These are phyloP conservation scores for Colletotrichum lupini DNA, from an alignment of 2,329 filamentous ascomycete genomes.

Conservation along the genomic window DNA sequence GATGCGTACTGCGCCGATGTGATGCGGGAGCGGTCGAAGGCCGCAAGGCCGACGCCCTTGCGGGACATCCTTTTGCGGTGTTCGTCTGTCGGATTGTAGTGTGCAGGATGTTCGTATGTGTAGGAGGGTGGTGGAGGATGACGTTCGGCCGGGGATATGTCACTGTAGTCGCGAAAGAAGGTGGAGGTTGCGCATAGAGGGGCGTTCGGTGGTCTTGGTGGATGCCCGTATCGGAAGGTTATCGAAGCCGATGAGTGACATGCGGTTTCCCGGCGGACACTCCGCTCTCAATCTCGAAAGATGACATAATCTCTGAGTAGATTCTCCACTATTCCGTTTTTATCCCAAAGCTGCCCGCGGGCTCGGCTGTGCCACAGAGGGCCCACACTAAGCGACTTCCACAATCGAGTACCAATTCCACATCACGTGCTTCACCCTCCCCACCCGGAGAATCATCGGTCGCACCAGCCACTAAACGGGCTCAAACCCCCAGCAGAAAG, in stretches of 20 bases:
- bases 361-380: background rate
- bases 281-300: background rate
- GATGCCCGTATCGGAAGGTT: slow-evolving; percentile 5
- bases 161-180: background rate
- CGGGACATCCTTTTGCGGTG: slow-evolving; percentile 67
- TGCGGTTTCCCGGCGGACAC: background rate
- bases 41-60: slow-evolving; percentile 89
- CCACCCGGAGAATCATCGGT: slow-evolving; percentile 23
- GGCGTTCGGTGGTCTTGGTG: slow-evolving; percentile 3
- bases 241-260: slow-evolving; percentile 11
- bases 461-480: slow-evolving; percentile 7
- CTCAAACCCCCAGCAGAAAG: slow-evolving; percentile 13
- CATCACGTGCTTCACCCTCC: slow-evolving; percentile 16
- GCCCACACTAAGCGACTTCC: background rate
- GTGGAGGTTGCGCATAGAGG: slow-evolving; percentile 8
- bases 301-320: slow-evolving; percentile 24
- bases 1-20: slow-evolving; percentile 90
- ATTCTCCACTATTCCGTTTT: background rate
- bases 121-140: background rate
- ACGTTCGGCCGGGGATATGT: background rate
- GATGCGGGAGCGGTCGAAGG: slow-evolving; percentile 86
- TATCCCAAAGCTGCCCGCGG: background rate
- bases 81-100: background rate
- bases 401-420: background rate
- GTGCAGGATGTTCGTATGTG: background rate